Conservation (phyloP, 768 basidiomycete species). For the Austroboletus eburneus region DNA sequence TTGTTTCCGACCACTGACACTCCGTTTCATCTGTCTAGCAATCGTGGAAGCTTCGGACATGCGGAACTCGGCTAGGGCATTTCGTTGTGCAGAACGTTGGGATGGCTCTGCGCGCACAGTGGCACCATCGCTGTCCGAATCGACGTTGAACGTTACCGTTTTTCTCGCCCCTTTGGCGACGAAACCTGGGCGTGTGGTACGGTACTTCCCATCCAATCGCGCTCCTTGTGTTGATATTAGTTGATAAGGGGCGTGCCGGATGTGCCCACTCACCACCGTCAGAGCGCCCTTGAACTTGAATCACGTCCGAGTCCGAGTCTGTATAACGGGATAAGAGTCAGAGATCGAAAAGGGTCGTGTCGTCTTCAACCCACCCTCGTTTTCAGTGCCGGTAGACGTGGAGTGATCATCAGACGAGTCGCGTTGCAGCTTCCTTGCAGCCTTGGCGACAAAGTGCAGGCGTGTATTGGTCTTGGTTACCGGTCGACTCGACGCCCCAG, state of each 20-base stretch:
- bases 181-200: neutral
- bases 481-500: neutral
- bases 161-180: slow-evolving; percentile 4
- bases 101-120: slow-evolving; percentile 10
- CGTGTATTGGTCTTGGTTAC: slow-evolving; percentile 1
- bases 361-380: slow-evolving; percentile 10
- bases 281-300: neutral
- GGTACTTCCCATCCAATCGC: slow-evolving; percentile 4
- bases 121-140: slow-evolving; percentile 13
- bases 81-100: slow-evolving; percentile 3
- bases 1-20: neutral
- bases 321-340: neutral
- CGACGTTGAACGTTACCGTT: slow-evolving; percentile 2
- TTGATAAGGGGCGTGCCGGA: neutral
- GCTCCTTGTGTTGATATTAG: neutral
- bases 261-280: slow-evolving; percentile 1
- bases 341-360: neutral
- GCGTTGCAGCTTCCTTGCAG: slow-evolving; percentile 15
- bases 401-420: slow-evolving; percentile 7
- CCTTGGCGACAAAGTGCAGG: slow-evolving; percentile 4
- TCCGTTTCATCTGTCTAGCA: neutral
- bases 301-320: slow-evolving; percentile 18
- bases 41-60: neutral
- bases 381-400: neutral
- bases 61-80: neutral